phyloP scores from a whole-genome alignment of 441 rosid species.

The Rhodomyrtus psidioides region DNA sequence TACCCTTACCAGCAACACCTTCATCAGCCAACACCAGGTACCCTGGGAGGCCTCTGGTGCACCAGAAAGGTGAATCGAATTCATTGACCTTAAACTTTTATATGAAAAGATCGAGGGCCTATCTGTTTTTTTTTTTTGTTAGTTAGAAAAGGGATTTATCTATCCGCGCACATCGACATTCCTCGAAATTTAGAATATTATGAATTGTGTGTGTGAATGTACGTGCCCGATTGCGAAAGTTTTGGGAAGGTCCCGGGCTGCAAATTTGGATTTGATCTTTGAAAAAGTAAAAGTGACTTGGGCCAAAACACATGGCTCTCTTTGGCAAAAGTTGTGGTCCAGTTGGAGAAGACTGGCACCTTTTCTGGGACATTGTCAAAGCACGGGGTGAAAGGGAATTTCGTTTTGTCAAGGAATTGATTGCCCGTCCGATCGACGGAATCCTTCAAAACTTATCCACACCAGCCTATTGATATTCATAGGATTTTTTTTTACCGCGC shows the following conservation, averaged over 20 bases:
- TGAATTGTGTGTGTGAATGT: no score
- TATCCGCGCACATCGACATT: neutral
- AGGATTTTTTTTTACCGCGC: no score
- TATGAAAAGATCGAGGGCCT: neutral
- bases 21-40: no score
- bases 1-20: no score
- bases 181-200: neutral
- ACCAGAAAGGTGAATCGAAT: no score
- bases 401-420: neutral
- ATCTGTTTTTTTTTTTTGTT: neutral
- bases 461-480: no score
- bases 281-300: no score
- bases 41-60: no score
- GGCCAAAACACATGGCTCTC: neutral
- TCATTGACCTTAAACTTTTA: neutral
- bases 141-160: neutral
- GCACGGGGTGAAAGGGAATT: no score
- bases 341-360: neutral
- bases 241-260: accelerated
- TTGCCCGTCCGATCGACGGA: neutral
- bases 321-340: neutral
- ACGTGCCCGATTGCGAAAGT: accelerated
- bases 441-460: no score
- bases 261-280: neutral
- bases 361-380: no score